Base-by-base conservation (phyloP, 352 stramenopile species). In the Phytophthora gonapodyides region DNA sequence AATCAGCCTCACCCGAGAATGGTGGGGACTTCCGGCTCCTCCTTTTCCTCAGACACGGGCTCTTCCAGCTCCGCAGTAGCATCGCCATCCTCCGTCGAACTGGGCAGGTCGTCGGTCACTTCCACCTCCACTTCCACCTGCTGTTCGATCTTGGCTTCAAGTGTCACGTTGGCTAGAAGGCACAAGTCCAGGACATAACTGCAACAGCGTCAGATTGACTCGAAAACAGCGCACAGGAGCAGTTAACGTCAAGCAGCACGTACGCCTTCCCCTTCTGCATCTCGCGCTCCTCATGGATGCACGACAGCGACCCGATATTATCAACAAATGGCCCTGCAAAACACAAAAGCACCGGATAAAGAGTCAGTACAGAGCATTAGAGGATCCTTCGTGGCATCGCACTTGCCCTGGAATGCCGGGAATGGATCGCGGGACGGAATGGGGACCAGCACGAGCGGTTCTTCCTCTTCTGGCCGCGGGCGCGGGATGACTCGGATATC, bases 181-280 rank as follows among this genome's bases (percentile, higher is more conserved):
- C 81, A 92, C 21, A 92, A 47, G 12, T 89, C 74, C 24, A 92
- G 46, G n/a, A 75, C 57, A 51, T 74, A 83, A 24, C 80, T 92
- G 47, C 11, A 35, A 56, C 37, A 54, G 38, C 33, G 43, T 52
- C 8, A 58, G 5, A 27, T 55, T 37, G 51, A 15, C 16, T 41
- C 21, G 24, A 44, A 40, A 53, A 19, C 41, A 47, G 33, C 17
- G 13, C 31, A 10, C 12, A 50, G 65, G 9, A 44, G 38, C 5
- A 5, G 13, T 27, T 21, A 50, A 16, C 24, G 24, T 31, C 27
- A 2, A 31, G 27, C 27, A 31, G 6, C 12, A 61, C 79, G 40
- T 58, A 90, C 83, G 61, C 49, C 57, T 86, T 68, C 6, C 66
- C 70, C 35, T 74, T 59, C 43, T 89, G 61, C 27, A 75, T 69